phyloP scores from a whole-genome alignment of 164 flowering plant species.

The Sextonia rubra region DNA sequence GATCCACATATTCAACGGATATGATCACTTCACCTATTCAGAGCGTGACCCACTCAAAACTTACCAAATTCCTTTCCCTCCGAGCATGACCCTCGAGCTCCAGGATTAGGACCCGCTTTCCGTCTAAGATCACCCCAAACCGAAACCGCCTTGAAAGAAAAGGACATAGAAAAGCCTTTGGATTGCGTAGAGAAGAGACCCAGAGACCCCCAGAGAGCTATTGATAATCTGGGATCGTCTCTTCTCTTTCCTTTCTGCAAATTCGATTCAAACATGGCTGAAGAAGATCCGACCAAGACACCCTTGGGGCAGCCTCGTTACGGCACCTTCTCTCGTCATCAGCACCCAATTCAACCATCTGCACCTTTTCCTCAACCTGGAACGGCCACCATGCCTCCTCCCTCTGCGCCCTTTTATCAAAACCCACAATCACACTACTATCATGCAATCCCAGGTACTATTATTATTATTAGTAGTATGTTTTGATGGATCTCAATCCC shows the following conservation, averaged over 20 bases:
- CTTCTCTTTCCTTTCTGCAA: not conserved
- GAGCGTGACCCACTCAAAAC: not conserved
- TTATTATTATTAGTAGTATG: not conserved
- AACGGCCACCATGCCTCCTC: not conserved
- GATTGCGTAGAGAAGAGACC: not conserved
- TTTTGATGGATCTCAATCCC: not conserved
- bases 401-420: conserved; percentile 3
- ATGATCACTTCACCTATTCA: too few relatives aligned
- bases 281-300: conserved; percentile 4
- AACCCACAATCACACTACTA: conserved; percentile 4
- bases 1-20: too few relatives aligned
- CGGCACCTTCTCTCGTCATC: conserved; percentile 12
- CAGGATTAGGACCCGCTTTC: too few relatives aligned
- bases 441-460: conserved; percentile 10
- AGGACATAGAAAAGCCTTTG: not conserved
- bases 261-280: not conserved
- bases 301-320: conserved; percentile 4
- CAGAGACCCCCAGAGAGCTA: not conserved
- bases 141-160: not conserved
- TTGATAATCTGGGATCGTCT: not conserved
- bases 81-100: not conserved
- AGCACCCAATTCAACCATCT: not conserved
- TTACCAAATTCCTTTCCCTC: not conserved
- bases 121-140: not conserved
- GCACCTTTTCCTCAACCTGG: not conserved